Base-by-base conservation (phyloP, 2,329 filamentous ascomycete species). In the Diaporthe capsici region DNA sequence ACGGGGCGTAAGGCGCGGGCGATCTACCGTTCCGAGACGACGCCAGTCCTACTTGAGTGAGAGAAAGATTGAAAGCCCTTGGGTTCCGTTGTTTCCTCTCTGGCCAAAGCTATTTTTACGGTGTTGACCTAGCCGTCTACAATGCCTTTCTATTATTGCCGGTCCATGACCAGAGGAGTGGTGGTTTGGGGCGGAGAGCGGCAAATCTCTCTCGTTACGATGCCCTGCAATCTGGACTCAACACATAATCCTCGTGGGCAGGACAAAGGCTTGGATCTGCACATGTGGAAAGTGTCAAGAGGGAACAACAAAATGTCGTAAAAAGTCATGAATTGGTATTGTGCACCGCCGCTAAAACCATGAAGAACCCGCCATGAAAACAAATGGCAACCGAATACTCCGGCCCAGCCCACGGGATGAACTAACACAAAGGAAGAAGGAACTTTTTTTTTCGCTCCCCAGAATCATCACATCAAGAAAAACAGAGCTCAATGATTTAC, bases 401-500 rank as follows among this genome's bases (percentile, higher is more conserved):
- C 65, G 25, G 49, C 65, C 65, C 47, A 42, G 65, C 65, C 65
- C 65, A 68, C 34, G 49, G 65, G 22, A 68, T 53, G 49, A 55
- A 65, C 25, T 65, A 53, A 65, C 71, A 63, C 34, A 61, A 49
- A 63, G 47, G n/a, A 65, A 71, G 51, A 39, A 68, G 57, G 49
- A 25, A 73, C 49, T 73, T 73, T 55, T 65, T 9, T 63, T 44
- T 39, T 65, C 20, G 61, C 61, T 49, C 61, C 58, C 58, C 60
- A 55, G 17, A 49, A 25, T 61, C 57, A 51, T 37, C 39, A 76
- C 37, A 42, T 42, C 44, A 47, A 28, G 15, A 6, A 20, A 28
- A 57, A 17, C 8, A n/a, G n/a, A n/a, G 10, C 61, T 22, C 8
- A 22, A 8, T 37, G 42, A 10, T 73, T 76, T 78, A 79, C 90